Evolutionary conservation across 2,329 filamentous ascomycete species (phyloP), one percentile per base, ranked within the genome.

Genomic region (Fonsecaea multimorphosa): DNA sequence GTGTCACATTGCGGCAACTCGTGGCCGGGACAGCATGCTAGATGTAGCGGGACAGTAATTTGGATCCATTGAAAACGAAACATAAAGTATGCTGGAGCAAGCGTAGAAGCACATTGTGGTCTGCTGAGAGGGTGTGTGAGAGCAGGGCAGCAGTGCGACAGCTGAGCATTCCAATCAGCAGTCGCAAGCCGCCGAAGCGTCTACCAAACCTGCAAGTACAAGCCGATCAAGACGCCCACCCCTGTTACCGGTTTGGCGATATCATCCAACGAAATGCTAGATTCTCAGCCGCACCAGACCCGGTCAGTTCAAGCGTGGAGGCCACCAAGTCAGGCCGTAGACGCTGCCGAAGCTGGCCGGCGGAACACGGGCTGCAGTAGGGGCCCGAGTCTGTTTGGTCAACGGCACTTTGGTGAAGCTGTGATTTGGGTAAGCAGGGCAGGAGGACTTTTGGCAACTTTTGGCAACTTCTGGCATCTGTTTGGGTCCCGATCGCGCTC

Each of bases 291-390:
- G 27, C 52, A 32, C 52, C 27, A 8, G 5, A 31, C 52, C 52
- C 22, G 3, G 22, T 7, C 1, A 6, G 27, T 58, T 14, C 55
- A 58, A 58, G 36, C 16, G 27, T 32, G 40, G 40, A 5, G 16
- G 49, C 22, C 6, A 31, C 3, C 8, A 31, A 31, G 40, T 58
- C 56, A 58, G 16, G 27, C n/a, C n/a, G n/a, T n/a, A n/a, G n/a
- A n/a, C 29, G 11, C 29, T 59, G 46, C 58, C 58, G 58, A 60
- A 51, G 58, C 46, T 60, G 58, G 38, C 56, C 56, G 56, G 29
- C 24, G 44, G 29, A 12, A 22, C 19, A 44, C 9, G 1, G 32
- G 14, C 9, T 16, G 31, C 27, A 31, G 38, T 31, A n/a, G 36
- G 16, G 12, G 38, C 38, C 16, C 38, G 38, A 44, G 1, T 19